Evolutionary conservation across 1,284 basidiomycete genomes (phyloP), one percentile per base, ranked within the genome.

Genomic region (Irpex sp.): DNA sequence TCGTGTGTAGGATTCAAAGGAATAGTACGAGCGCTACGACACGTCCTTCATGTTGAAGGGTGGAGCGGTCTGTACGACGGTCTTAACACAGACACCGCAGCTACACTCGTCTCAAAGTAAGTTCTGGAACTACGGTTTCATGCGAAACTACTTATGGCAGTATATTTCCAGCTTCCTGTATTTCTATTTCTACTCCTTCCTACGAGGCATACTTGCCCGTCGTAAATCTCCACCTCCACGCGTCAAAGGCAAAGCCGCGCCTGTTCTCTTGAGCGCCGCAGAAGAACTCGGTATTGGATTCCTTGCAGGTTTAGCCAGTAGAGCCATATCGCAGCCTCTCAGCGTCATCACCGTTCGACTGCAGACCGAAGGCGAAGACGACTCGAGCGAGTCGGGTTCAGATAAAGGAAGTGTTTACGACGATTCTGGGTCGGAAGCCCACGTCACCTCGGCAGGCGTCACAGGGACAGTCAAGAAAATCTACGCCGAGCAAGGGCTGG

Each of bases 231-330:
- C 48, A 36, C 62, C 57, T 7, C 54, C 54, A 36, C 54, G 54
- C 26, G 19, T 26, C 54, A 60, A 49, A 26, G 61, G 51, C 64
- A 64, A 60, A 44, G 58, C 70, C 34, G 61, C 68, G 15, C 64
- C 71, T 51, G 62, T 68, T 3, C 62, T 70, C 3, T 59, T 75
- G 37, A 68, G 62, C 62, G 78, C 82, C 2, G 63, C 76, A 1
- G 78, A 84, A 60, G 85, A 86, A 64, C 72, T 86, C 0, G 68
- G 78, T 0, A 74, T 85, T 1, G 84, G 85, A 2, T 85, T 83
- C 66, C 56, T 83, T 6, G 82, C 84, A 0, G 84, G 84, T 15
- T 79, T 85, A 3, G 78, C 79, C 0, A 85, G 82, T 58, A 78
- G 83, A n/a, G 80, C 80, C 0, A 74, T 85, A 6, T 81, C 84